Conservation (phyloP, 176 grass and related monocot species). For the Hyparrhenia diplandra region DNA sequence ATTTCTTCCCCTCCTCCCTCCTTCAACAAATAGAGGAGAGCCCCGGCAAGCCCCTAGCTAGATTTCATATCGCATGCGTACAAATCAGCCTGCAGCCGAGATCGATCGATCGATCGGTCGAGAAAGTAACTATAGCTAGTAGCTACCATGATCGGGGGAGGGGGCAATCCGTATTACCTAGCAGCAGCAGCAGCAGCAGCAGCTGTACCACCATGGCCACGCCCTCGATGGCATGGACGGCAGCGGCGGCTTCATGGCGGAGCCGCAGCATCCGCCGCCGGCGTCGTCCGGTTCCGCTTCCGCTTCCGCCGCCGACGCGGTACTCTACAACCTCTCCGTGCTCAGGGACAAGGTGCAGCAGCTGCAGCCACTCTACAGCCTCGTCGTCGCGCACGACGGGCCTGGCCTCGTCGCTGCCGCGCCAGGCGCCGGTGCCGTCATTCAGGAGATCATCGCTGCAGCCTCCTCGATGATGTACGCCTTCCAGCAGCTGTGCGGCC, state of each 20-base stretch:
- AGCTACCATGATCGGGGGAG: conserved; percentile 33
- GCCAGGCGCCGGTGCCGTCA: conserved; percentile 37
- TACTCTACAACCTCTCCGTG: conserved; percentile 56
- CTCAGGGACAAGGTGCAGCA: conserved; percentile 77
- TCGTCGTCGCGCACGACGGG: conserved; percentile 32
- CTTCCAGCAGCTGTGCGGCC: conserved; percentile 44
- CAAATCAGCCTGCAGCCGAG: too few relatives aligned
- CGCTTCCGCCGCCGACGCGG: conserved; percentile 23
- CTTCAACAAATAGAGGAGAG: too few relatives aligned
- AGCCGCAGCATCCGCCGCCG: not conserved
- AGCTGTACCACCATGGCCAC: conserved; percentile 23
- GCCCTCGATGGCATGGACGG: conserved; percentile 22
- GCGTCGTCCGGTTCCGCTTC: not conserved
- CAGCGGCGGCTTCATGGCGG: not conserved
- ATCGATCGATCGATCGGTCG: not conserved
- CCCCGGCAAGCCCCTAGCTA: not conserved
- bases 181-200: conserved; percentile 18
- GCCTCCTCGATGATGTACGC: conserved; percentile 82
- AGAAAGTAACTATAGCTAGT: not conserved
- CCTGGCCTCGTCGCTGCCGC: conserved; percentile 8
- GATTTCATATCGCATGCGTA: conserved; percentile 5
- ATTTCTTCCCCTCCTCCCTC: not conserved
- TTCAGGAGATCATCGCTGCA: conserved; percentile 66
- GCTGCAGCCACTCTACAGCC: conserved; percentile 66
- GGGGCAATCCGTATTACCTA: conserved; percentile 38